Evolutionary conservation across 441 rosid species (phyloP).

Genomic region (Gossypium gossypioides): DNA sequence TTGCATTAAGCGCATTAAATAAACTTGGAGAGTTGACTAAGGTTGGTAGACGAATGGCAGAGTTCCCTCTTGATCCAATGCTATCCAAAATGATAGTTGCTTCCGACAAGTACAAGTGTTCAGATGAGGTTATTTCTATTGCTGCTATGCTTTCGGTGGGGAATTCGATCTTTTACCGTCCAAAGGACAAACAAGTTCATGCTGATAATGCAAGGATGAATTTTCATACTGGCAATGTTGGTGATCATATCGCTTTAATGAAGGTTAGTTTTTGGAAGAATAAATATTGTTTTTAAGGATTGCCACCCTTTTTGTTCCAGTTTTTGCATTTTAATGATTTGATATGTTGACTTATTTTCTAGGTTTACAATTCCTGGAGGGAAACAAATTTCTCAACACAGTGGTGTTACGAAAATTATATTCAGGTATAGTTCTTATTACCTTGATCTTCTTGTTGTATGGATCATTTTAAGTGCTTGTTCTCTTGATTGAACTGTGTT

Average conservation of each 20-base stretch:
- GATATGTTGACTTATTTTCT: slow-evolving; percentile 16
- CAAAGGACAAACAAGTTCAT: slow-evolving; percentile 91
- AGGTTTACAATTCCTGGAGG: slow-evolving; percentile 94
- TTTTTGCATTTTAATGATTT: background rate
- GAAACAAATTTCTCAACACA: slow-evolving; percentile 92
- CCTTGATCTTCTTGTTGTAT: background rate
- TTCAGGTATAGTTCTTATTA: slow-evolving; percentile 46
- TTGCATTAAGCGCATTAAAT: slow-evolving; percentile 82
- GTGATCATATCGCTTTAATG: slow-evolving; percentile 87
- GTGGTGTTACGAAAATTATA: slow-evolving; percentile 97
- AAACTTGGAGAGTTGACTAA: slow-evolving; percentile 89
- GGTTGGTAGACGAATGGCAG: slow-evolving; percentile 92
- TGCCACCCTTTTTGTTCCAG: background rate
- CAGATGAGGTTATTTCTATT: slow-evolving; percentile 80
- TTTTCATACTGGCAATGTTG: slow-evolving; percentile 87
- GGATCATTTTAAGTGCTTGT: background rate
- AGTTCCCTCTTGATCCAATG: slow-evolving; percentile 95
- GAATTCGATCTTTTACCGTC: slow-evolving; percentile 89
- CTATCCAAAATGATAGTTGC: slow-evolving; percentile 90
- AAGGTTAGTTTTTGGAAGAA: slow-evolving; percentile 38
- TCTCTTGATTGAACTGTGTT: background rate
- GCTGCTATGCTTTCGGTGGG: slow-evolving; percentile 96
- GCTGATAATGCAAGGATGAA: slow-evolving; percentile 95
- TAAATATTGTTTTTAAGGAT: background rate
- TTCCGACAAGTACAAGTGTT: slow-evolving; percentile 83